phyloP scores from a whole-genome alignment of 2,329 filamentous ascomycete genomes.

The Fonsecaea nubica region DNA sequence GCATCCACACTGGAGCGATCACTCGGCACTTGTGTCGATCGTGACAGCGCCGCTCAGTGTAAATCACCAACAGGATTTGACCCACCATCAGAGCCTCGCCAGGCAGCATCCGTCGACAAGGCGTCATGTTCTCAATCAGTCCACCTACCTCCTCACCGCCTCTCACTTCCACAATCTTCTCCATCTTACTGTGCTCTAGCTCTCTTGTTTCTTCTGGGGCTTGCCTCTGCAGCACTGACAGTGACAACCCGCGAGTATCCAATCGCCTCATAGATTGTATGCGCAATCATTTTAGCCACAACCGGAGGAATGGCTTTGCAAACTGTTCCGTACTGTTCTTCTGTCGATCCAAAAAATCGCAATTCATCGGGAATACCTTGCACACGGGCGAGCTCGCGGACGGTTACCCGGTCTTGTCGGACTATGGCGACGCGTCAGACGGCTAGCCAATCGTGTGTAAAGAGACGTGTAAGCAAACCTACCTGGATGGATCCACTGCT shows the following conservation, averaged over 20 bases:
- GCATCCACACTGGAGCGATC: too few species aligned
- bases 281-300: conserved; percentile 18
- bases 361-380: conserved; percentile 37
- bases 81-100: too few species aligned
- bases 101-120: too few species aligned
- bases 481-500: conserved; percentile 28
- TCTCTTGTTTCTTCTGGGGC: conserved; percentile 5
- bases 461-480: neutral
- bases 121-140: neutral
- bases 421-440: conserved; percentile 11
- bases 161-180: neutral
- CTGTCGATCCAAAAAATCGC: conserved; percentile 24
- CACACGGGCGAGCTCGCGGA: conserved; percentile 35
- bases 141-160: neutral
- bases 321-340: conserved; percentile 24
- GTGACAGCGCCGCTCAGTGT: too few species aligned
- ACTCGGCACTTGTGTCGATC: too few species aligned
- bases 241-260: neutral
- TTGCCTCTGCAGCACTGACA: neutral
- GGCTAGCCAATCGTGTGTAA: neutral
- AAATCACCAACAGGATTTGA: too few species aligned
- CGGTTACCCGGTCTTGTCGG: conserved; percentile 28
- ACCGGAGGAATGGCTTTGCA: conserved; percentile 31
- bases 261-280: conserved; percentile 19
- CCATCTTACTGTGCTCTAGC: neutral